Conservation (phyloP, 1,284 basidiomycete species). For the Heliocybe sulcata region DNA sequence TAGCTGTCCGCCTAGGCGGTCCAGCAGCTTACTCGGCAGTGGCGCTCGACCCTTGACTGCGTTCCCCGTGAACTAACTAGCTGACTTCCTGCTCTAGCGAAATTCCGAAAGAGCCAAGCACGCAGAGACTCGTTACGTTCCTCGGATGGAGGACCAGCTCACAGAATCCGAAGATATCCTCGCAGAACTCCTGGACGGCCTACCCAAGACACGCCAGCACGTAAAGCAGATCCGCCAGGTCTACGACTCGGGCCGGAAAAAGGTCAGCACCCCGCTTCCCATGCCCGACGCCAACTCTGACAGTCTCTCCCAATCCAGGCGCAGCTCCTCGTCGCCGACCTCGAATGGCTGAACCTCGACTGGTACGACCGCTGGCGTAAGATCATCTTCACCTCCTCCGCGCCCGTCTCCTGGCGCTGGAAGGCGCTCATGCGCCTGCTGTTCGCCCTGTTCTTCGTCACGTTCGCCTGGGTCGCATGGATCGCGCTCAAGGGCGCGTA, state of each 20-base stretch:
- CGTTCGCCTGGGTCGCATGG: slow-evolving; percentile 52
- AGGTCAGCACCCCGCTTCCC: slow-evolving; percentile 30
- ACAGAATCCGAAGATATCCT: slow-evolving; percentile 48
- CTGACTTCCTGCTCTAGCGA: slow-evolving; percentile 28
- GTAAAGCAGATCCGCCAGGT: slow-evolving; percentile 49
- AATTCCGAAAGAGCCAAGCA: slow-evolving; percentile 49
- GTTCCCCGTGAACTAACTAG: not conserved
- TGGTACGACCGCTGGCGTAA: slow-evolving; percentile 63
- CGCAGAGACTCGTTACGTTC: slow-evolving; percentile 48
- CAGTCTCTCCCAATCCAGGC: slow-evolving; percentile 32
- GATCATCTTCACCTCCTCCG: slow-evolving; percentile 61
- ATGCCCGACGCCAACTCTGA: slow-evolving; percentile 5
- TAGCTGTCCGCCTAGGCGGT: too few species aligned
- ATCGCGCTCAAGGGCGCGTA: slow-evolving; percentile 56
- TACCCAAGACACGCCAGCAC: slow-evolving; percentile 54
- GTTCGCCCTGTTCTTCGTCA: slow-evolving; percentile 34
- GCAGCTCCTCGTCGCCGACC: slow-evolving; percentile 45
- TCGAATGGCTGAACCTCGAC: slow-evolving; percentile 68
- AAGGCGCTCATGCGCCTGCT: slow-evolving; percentile 37
- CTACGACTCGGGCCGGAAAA: slow-evolving; percentile 63
- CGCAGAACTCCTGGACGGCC: slow-evolving; percentile 38
- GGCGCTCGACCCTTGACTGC: too few species aligned
- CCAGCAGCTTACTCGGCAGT: too few species aligned
- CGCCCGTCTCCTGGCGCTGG: slow-evolving; percentile 63
- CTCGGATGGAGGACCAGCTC: slow-evolving; percentile 49